phyloP scores from a whole-genome alignment of 345 rosid genomes.

The Barbarea vulgaris region DNA sequence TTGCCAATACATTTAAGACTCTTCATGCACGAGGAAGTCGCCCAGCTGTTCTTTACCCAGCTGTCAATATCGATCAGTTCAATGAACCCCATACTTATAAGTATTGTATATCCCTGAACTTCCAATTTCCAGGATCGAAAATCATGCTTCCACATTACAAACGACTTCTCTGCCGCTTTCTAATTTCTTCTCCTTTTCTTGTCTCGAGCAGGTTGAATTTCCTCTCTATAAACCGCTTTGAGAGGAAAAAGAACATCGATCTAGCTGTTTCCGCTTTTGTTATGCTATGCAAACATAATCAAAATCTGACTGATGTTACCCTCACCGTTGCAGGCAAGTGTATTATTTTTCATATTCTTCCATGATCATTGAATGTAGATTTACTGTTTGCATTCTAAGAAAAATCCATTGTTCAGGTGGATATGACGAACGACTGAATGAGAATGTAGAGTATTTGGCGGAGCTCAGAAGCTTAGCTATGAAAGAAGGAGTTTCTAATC shows the following conservation, averaged over 20 bases:
- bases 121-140: constrained; percentile 4
- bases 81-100: constrained; percentile 54
- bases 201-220: constrained; percentile 68
- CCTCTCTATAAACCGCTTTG: constrained; percentile 88
- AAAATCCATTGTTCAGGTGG: not conserved
- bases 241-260: constrained; percentile 84
- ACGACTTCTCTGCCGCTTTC: not conserved
- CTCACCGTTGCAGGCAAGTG: constrained; percentile 77
- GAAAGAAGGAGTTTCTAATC: constrained; percentile 27
- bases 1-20: constrained; percentile 79
- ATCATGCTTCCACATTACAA: not conserved
- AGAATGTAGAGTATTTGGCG: constrained; percentile 41
- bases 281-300: constrained; percentile 52
- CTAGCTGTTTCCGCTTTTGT: constrained; percentile 91
- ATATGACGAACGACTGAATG: constrained; percentile 67
- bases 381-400: constrained; percentile 18
- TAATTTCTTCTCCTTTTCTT: constrained; percentile 23
- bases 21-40: constrained; percentile 68
- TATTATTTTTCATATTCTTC: constrained; percentile 13
- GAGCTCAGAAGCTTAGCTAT: not conserved
- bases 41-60: constrained; percentile 88
- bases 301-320: constrained; percentile 50
- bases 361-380: not conserved
- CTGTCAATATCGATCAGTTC: constrained; percentile 84
- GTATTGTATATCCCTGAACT: constrained; percentile 54